These are phyloP conservation scores for Gastrodia elata DNA, from an alignment of 106 monocot species.

Conservation along the genomic window DNA sequence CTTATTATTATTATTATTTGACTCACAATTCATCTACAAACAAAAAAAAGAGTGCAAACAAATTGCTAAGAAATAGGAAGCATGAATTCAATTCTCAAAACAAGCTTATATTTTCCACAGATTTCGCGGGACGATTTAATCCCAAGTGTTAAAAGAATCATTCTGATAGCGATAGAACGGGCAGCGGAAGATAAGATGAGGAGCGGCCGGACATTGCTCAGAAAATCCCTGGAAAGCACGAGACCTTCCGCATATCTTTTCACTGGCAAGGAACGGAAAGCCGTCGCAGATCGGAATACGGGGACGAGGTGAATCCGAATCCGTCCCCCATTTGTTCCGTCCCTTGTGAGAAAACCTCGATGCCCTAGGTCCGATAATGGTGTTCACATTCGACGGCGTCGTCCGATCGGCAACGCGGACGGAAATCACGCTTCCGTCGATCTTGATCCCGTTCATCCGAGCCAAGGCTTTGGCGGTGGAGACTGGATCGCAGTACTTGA, in stretches of 20 bases:
- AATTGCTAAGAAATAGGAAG: no score
- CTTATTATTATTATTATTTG: no score
- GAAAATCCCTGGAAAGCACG: neutral
- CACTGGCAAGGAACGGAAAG: neutral
- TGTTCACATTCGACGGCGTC: conserved; percentile 8
- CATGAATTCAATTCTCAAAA: no score
- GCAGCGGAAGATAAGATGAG: neutral
- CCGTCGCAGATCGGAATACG: neutral
- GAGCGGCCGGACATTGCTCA: neutral
- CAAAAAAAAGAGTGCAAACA: no score
- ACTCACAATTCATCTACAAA: no score
- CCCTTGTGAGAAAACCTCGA: neutral
- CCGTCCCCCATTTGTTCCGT: neutral
- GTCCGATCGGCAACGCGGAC: conserved; percentile 25
- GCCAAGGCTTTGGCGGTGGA: conserved; percentile 35
- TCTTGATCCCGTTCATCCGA: conserved; percentile 42
- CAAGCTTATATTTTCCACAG: no score
- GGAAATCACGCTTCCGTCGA: conserved; percentile 32
- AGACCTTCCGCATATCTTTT: neutral
- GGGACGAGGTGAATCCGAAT: neutral
- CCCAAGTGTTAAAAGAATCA: no score
- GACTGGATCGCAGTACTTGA: conserved; percentile 30
- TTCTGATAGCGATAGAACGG: neutral
- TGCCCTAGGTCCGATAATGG: conserved; percentile 5
- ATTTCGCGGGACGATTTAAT: no score